Base-by-base conservation (phyloP, 1,284 basidiomycete genomes). In the Erythrobasidium hasegawianum region DNA sequence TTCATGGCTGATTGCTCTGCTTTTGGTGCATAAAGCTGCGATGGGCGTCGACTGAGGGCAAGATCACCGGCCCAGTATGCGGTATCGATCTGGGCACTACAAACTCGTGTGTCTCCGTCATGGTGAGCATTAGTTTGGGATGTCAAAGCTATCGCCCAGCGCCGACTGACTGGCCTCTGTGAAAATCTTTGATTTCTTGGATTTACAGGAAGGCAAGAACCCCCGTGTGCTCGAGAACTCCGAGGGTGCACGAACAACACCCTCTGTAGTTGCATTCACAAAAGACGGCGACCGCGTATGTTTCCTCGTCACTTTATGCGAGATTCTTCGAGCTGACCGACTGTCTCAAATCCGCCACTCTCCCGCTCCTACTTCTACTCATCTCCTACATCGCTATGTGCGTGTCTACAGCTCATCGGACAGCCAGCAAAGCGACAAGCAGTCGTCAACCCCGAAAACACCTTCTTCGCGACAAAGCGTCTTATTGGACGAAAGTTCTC, bases 181-280 rank as follows among this genome's bases (percentile, higher is more conserved):
- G 41, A 24, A 16, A 22, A 16, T 27, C 33, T 43, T 52, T 24
- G 20, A n/a, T 29, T 53, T 29, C 9, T 10, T 20, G 40, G 38
- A 20, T 33, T 84, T 94, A 72, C 96, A 94, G 90, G 94, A 97
- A 82, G 94, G 92, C 75, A 88, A 93, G 81, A 88, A 86, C 54
- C 85, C 94, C 64, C 88, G 90, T 73, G 95, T 98, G 71, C 89
- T 98, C 74, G 95, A 97, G 81, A 97, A 98, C 82, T 82, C 93
- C 11, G 95, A 98, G 82, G 95, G 95, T 83, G 90, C 90, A 70
- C 87, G 95, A 75, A 97, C 95, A 72, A 98, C 95, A 29, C 96
- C 96, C 9, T 98, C 95, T 58, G 91, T 97, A 67, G 92, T 98
- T 71, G 96, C 95, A 47, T 98, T 98, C 84, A 93, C 94, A 72